Percentiles rank a stretch among this genome's conserved stretches.
Evolutionary conservation across 768 basidiomycete species (phyloP).

Genomic region (Albatrellus ellisii): DNA sequence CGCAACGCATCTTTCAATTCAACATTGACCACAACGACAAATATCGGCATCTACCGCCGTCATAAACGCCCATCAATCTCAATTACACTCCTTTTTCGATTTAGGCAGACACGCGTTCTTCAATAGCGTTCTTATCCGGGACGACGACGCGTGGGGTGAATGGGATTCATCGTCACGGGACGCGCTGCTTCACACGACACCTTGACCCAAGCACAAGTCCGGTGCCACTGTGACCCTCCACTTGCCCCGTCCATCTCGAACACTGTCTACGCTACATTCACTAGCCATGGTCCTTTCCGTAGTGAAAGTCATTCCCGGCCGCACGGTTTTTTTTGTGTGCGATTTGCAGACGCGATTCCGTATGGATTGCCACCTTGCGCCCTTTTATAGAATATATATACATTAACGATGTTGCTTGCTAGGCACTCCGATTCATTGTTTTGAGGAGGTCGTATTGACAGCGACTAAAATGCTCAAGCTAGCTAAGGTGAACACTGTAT

Average conservation of each 20-base stretch:
- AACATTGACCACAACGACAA: constrained; percentile 18
- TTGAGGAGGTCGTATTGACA: constrained; percentile 54
- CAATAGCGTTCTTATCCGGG: too few species aligned
- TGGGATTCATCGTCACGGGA: too few species aligned
- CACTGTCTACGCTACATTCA: too few species aligned
- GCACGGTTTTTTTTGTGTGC: constrained; percentile 61
- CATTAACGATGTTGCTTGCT: neutral
- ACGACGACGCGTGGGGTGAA: too few species aligned
- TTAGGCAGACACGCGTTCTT: too few species aligned
- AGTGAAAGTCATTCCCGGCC: constrained; percentile 24
- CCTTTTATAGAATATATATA: neutral
- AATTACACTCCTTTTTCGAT: too few species aligned
- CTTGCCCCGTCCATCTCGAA: too few species aligned
- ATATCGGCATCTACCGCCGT: constrained; percentile 1
- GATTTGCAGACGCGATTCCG: constrained; percentile 74
- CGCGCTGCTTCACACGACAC: too few species aligned
- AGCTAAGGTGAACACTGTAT: constrained; percentile 39
- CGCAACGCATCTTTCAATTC: constrained; percentile 7
- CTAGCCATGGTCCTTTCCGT: constrained; percentile 11
- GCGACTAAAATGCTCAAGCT: constrained; percentile 66
- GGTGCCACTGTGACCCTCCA: too few species aligned
- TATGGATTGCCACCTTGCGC: constrained; percentile 24
- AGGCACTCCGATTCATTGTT: constrained; percentile 50
- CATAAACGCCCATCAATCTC: too few species aligned
- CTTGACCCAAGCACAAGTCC: too few species aligned